Evolutionary conservation across 257 asterid genomes (phyloP), one percentile per base, ranked within the genome.

Genomic region (Gentiana straminea): DNA sequence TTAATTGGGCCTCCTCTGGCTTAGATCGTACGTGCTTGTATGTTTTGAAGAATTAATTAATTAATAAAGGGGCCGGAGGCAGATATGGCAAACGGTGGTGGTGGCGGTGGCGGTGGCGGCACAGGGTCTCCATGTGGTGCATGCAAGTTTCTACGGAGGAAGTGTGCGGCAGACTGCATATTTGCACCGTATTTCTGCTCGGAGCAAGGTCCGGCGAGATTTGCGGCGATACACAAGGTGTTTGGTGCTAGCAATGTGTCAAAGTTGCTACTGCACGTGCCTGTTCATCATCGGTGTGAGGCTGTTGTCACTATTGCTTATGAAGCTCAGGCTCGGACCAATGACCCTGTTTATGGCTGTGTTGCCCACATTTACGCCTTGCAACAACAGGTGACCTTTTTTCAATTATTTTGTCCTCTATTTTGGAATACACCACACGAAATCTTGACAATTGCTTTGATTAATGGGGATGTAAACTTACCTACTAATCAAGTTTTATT

Each of bases 201-300:
- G 7, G 97, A 89, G 24, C 94, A 84, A n/a, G 95, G 95, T 0
- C 81, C 97, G 33, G 84, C 93, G 3, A 70, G 94, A 35, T 89
- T 86, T 53, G 96, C 96, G 0, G 97, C 96, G 32, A 84, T 90
- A 6, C 97, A 90, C 54, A 90, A 90, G 70, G 97, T 90, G 62
- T 90, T 90, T 49, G 97, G 97, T 1, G 97, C 97, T 0, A 86
- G 97, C 79, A 90, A 90, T 47, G 94, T 84, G 4, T 84, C 97
- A 1, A 90, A 90, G 64, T 58, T 90, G 56, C 60, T 90, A 59
- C 60, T 70, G 51, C 96, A 86, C 59, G 77, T 86, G 24, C 94
- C 96, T 0, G 84, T 65, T 4, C 68, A 65, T 4, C 93, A 89
- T 15, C 80, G 97, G 1, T 75, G 83, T 3, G 95, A 89, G 56